Evolutionary conservation across 208 protist genomes (phyloP).

Genomic region (Leishmania guyanensis): DNA sequence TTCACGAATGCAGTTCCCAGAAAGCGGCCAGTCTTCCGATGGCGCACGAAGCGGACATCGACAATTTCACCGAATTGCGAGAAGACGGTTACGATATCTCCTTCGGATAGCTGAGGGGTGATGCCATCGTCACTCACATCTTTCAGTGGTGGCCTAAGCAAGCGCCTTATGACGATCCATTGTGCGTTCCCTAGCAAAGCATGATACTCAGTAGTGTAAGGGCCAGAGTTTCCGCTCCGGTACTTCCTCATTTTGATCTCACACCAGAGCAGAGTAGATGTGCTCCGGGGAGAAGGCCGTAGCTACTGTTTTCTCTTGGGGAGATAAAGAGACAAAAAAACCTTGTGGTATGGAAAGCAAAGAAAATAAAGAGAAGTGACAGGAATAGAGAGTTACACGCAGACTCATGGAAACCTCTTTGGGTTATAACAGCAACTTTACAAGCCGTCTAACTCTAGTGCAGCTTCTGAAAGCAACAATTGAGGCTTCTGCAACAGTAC

Average conservation of each 20-base stretch:
- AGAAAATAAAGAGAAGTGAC: background rate
- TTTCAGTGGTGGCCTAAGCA: constrained; percentile 34
- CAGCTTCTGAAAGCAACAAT: background rate
- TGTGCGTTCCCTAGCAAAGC: constrained; percentile 58
- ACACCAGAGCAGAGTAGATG: background rate
- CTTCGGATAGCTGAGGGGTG: constrained; percentile 61
- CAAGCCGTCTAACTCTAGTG: background rate
- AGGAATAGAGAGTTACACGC: background rate
- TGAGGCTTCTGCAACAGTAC: background rate
- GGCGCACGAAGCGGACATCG: constrained; percentile 79
- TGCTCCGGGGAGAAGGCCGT: background rate
- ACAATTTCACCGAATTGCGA: constrained; percentile 87
- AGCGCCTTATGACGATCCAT: constrained; percentile 74
- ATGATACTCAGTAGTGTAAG: constrained; percentile 79
- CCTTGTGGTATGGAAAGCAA: background rate
- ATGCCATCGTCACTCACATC: constrained; percentile 1
- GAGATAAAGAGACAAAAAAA: background rate
- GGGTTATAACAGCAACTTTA: background rate
- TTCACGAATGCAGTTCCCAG: constrained; percentile 82
- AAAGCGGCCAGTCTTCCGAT: constrained; percentile 69
- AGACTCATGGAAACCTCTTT: background rate
- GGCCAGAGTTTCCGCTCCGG: constrained; percentile 59
- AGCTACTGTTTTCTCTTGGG: background rate
- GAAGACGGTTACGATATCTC: constrained; percentile 86
- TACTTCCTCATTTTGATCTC: constrained; percentile 33